Evolutionary conservation across 169 alveolate species (phyloP).

Genomic region (Plasmodium malariae): DNA sequence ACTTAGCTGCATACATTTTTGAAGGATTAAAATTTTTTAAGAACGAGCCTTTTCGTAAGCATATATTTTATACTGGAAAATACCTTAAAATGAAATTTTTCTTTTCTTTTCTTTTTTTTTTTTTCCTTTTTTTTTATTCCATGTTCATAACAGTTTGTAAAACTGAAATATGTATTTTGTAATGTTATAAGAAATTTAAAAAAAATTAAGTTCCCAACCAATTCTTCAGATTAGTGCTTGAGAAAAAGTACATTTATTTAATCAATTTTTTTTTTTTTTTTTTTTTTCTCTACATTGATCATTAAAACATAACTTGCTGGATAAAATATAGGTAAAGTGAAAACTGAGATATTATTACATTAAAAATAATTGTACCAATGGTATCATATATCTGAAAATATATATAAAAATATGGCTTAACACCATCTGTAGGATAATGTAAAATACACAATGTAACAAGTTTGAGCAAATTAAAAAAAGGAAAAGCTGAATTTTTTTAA

Average conservation of each 20-base stretch:
- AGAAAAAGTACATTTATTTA: not conserved
- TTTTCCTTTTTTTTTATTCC: too few species aligned
- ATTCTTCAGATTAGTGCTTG: not conserved
- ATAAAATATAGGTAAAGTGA: not conserved
- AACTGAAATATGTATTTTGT: not conserved
- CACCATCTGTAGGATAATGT: not conserved
- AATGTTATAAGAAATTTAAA: not conserved
- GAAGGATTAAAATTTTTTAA: too few species aligned
- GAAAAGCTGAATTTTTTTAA: not conserved
- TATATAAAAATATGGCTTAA: not conserved
- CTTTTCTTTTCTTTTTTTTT: too few species aligned
- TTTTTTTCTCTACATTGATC: not conserved
- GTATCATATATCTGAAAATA: not conserved
- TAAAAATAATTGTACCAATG: not conserved
- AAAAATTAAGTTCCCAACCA: not conserved
- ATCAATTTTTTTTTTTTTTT: not conserved
- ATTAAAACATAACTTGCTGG: not conserved
- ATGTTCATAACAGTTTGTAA: too few species aligned
- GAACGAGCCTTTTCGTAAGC: too few species aligned
- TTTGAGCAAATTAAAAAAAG: not conserved
- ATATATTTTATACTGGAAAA: too few species aligned
- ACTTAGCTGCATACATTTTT: too few species aligned
- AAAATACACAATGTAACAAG: not conserved
- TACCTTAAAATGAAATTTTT: too few species aligned
- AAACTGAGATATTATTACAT: not conserved